These are phyloP conservation scores for Pelargonium nanum DNA, from an alignment of 345 rosid genomes.

Conservation along the genomic window DNA sequence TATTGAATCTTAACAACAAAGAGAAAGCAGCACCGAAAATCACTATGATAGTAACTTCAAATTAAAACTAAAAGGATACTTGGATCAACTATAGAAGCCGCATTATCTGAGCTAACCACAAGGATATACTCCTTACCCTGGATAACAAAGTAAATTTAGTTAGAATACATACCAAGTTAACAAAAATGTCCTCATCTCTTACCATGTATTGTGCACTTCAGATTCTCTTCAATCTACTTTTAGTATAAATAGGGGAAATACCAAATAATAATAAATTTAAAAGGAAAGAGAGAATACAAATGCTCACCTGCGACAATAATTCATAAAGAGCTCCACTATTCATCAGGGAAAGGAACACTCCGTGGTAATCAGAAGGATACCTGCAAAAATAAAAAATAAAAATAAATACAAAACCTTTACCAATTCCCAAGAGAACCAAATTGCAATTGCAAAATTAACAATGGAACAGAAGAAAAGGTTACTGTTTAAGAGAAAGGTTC, in stretches of 20 bases:
- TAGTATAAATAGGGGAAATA: background rate
- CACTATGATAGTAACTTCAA: slow-evolving; percentile 3
- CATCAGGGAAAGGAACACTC: slow-evolving; percentile 31
- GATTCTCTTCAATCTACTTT: background rate
- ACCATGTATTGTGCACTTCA: no score
- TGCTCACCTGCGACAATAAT: slow-evolving; percentile 38
- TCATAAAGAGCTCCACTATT: slow-evolving; percentile 33
- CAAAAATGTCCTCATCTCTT: background rate
- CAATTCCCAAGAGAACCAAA: background rate
- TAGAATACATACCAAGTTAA: background rate
- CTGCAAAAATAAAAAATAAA: slow-evolving; percentile 17
- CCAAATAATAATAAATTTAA: background rate
- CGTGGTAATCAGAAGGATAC: slow-evolving; percentile 25
- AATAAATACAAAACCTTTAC: slow-evolving; percentile 3
- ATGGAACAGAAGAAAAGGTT: background rate
- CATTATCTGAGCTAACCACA: slow-evolving; percentile 31
- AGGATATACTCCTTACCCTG: slow-evolving; percentile 57
- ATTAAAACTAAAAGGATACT: slow-evolving; percentile 35
- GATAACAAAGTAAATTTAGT: slow-evolving; percentile 12
- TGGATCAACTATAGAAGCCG: slow-evolving; percentile 31
- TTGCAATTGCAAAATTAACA: background rate
- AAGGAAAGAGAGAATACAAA: background rate
- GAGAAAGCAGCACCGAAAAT: background rate
- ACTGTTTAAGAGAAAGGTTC: no score
- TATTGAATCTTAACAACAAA: background rate